Evolutionary conservation across 2,329 filamentous ascomycete species (phyloP).

Genomic region (Exserohilum turcica): DNA sequence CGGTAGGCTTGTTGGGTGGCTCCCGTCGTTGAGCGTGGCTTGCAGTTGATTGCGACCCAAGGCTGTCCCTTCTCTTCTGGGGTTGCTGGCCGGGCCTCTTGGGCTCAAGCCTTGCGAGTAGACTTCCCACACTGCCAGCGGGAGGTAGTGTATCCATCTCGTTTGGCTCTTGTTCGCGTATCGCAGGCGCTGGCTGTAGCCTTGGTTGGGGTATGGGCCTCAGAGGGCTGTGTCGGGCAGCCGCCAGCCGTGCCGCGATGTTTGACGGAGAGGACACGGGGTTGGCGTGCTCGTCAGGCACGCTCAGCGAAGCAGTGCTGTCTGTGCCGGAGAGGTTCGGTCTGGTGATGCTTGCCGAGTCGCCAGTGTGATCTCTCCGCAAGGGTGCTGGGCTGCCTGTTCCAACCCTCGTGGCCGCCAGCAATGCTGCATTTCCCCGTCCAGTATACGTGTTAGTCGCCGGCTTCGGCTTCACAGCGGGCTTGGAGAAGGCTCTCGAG

Average conservation of each 20-base stretch:
- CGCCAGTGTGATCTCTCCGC: constrained; percentile 40
- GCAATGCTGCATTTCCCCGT: constrained; percentile 51
- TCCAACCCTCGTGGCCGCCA: constrained; percentile 52
- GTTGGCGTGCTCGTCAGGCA: constrained; percentile 35
- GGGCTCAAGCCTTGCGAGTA: constrained; percentile 39
- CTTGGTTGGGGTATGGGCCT: constrained; percentile 25
- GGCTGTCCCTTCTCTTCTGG: constrained; percentile 23
- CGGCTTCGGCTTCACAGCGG: constrained; percentile 49
- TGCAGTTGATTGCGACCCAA: constrained; percentile 19
- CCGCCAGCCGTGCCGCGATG: constrained; percentile 66
- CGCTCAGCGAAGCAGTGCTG: constrained; percentile 38
- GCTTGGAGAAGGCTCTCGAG: constrained; percentile 55
- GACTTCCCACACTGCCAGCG: constrained; percentile 41
- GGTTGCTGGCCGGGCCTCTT: constrained; percentile 21
- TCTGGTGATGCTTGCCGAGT: constrained; percentile 32
- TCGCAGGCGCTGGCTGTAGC: constrained; percentile 9
- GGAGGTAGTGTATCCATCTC: constrained; percentile 40
- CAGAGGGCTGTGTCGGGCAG: constrained; percentile 62
- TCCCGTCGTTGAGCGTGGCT: constrained; percentile 11
- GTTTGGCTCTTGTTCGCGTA: constrained; percentile 30
- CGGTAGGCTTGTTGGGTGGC: constrained; percentile 46
- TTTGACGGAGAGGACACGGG: constrained; percentile 62
- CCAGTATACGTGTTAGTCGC: constrained; percentile 48
- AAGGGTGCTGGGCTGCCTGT: constrained; percentile 34
- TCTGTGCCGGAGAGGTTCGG: constrained; percentile 35